Evolutionary conservation across 805 yeast species (phyloP).

Genomic region (Kuraishia cidri): DNA sequence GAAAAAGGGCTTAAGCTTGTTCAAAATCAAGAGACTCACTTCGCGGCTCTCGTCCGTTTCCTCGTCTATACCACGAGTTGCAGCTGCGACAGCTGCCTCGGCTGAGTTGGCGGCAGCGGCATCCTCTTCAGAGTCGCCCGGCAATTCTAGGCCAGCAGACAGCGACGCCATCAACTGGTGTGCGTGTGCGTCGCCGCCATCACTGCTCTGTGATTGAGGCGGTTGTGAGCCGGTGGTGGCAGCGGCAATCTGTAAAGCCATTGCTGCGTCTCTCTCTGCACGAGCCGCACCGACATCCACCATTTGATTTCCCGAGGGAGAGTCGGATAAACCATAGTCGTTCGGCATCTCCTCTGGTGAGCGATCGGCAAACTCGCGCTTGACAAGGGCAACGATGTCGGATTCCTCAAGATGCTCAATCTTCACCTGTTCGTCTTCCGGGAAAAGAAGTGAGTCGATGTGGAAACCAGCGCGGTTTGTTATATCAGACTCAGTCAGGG

Average conservation of each 20-base stretch:
- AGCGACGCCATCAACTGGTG: neutral
- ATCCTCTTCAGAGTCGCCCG: neutral
- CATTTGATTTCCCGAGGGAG: neutral
- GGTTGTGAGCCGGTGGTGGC: slow-evolving; percentile 3
- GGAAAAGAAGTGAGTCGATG: slow-evolving; percentile 23
- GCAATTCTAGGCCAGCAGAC: neutral
- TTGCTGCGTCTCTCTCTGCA: neutral
- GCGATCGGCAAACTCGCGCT: slow-evolving; percentile 7
- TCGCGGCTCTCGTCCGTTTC: slow-evolving; percentile 3
- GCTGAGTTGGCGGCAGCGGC: neutral
- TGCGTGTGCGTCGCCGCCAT: neutral
- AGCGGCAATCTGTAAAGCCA: neutral
- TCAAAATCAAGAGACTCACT: slow-evolving; percentile 2
- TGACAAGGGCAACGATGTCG: slow-evolving; percentile 21
- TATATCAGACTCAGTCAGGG: slow-evolving; percentile 3
- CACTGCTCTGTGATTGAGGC: too few species aligned
- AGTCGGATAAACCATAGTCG: slow-evolving; percentile 2
- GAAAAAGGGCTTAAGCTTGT: slow-evolving; percentile 4
- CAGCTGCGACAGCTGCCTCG: neutral
- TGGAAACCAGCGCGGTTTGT: slow-evolving; percentile 4
- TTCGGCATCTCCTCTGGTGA: neutral
- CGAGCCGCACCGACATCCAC: neutral
- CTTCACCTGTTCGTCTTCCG: slow-evolving; percentile 22
- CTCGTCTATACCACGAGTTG: neutral
- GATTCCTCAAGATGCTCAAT: slow-evolving; percentile 21